Evolutionary conservation across 148 eudicot genomes (phyloP).

Genomic region (Camellia sinensis): DNA sequence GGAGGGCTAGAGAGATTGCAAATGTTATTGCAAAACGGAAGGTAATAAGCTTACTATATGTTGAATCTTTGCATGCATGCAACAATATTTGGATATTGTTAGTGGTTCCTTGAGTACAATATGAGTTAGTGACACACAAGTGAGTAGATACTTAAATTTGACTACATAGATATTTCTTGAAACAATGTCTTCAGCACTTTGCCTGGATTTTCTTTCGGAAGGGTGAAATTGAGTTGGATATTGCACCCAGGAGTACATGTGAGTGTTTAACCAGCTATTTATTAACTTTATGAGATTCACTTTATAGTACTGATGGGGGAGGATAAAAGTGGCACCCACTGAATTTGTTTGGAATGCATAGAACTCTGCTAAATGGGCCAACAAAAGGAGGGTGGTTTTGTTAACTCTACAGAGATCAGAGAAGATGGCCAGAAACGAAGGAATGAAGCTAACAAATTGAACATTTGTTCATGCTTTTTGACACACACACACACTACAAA

Average conservation of each 20-base stretch:
- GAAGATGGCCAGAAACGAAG: background rate
- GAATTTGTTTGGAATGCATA: no score
- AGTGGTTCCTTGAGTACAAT: background rate
- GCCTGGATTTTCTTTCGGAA: background rate
- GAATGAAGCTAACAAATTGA: background rate
- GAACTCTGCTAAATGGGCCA: background rate
- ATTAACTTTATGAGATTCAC: background rate
- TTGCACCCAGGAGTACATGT: background rate
- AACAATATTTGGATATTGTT: background rate
- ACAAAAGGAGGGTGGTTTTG: background rate
- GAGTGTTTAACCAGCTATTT: background rate
- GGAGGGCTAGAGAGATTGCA: conserved; percentile 93
- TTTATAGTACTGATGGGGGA: background rate
- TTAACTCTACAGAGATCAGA: background rate
- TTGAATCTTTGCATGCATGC: background rate
- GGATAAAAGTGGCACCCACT: no score
- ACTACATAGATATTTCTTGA: background rate
- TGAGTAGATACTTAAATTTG: background rate
- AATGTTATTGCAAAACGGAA: conserved; percentile 74
- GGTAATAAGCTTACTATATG: conserved; percentile 35
- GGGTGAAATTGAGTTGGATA: background rate
- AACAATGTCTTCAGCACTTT: background rate
- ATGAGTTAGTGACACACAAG: background rate
- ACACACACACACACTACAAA: no score
- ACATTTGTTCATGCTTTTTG: no score